Evolutionary conservation across 176 grass and related monocot species (phyloP).

Genomic region (Aegilops speltoides): DNA sequence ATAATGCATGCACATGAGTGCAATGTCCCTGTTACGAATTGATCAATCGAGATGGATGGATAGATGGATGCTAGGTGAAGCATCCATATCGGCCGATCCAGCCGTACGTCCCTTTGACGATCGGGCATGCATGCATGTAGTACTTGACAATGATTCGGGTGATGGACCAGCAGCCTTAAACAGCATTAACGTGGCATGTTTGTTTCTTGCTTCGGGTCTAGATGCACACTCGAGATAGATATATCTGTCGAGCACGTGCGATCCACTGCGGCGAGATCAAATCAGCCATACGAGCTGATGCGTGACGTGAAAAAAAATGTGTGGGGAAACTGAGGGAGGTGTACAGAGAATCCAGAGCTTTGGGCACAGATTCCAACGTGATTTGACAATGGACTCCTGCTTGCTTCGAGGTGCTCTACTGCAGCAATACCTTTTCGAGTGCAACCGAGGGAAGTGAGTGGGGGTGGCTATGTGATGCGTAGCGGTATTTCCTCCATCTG

Average conservation of each 20-base stretch:
- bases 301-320: not conserved
- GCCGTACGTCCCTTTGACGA: not conserved
- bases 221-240: not conserved
- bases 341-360: not conserved
- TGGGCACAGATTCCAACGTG: not conserved
- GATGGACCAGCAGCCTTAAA: not conserved
- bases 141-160: not conserved
- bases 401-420: not conserved
- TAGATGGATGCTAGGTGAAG: not conserved
- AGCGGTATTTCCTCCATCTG: no score
- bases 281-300: not conserved
- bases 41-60: not conserved
- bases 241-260: not conserved
- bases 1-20: not conserved
- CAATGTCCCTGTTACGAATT: not conserved
- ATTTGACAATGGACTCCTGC: constrained; percentile 18
- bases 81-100: not conserved
- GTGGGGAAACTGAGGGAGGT: not conserved
- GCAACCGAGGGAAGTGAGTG: not conserved
- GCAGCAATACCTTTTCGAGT: not conserved
- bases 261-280: not conserved
- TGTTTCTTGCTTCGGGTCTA: not conserved
- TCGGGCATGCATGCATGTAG: not conserved
- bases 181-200: constrained; percentile 1
- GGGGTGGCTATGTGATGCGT: no score